Conservation (phyloP, 2,329 filamentous ascomycete genomes). For the Diaporthe destruens region DNA sequence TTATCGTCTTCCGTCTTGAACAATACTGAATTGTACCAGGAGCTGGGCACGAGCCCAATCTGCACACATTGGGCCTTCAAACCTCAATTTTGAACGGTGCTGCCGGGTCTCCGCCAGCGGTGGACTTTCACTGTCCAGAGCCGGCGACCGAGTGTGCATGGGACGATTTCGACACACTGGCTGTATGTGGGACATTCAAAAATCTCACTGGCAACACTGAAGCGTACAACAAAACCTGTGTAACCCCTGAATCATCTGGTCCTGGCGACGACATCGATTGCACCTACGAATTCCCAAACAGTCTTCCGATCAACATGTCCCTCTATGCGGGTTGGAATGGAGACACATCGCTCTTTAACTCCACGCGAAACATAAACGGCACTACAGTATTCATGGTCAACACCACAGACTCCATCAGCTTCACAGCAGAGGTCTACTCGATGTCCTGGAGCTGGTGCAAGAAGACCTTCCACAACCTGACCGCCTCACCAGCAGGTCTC, state of each 20-base stretch:
- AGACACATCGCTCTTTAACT: conserved; percentile 2
- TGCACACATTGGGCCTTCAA: conserved; percentile 1
- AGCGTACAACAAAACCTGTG: neutral
- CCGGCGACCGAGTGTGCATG: neutral
- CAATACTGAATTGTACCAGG: neutral
- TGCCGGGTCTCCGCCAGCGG: neutral
- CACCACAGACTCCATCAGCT: neutral
- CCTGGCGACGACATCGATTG: neutral
- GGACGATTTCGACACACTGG: conserved; percentile 1
- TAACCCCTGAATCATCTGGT: neutral
- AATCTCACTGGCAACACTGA: neutral
- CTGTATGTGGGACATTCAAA: neutral
- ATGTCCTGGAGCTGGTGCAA: conserved; percentile 12
- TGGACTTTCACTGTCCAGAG: conserved; percentile 5
- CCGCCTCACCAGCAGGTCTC: neutral
- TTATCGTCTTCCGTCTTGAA: too few species aligned
- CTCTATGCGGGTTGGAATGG: neutral
- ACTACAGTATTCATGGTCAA: neutral
- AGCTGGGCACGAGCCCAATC: conserved; percentile 3
- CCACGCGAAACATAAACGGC: neutral
- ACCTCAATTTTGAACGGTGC: conserved; percentile 1
- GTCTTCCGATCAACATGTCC: neutral
- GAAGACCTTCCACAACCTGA: conserved; percentile 12
- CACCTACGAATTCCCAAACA: conserved; percentile 7
- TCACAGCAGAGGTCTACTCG: neutral